phyloP scores from a whole-genome alignment of 148 eudicot species.

The Pouteria glomerata region DNA sequence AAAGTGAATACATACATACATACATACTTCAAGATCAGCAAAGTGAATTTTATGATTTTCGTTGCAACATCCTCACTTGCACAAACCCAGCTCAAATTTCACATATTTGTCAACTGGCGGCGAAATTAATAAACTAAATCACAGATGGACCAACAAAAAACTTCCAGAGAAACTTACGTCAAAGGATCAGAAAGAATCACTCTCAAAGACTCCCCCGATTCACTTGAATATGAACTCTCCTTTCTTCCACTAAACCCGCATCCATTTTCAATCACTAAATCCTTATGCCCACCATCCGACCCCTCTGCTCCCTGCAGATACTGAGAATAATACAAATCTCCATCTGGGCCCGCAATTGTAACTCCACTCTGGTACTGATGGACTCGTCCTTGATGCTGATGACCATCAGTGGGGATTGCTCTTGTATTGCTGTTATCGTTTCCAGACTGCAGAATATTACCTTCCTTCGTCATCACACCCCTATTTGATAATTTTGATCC shows the following conservation, averaged over 20 bases:
- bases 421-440: constrained; percentile 24
- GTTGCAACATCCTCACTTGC: not conserved
- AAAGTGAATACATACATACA: no score
- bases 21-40: not conserved
- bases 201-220: constrained; percentile 65
- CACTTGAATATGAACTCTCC: constrained; percentile 37
- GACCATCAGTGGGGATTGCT: constrained; percentile 29
- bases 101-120: not conserved
- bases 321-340: constrained; percentile 51
- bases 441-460: constrained; percentile 24
- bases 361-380: constrained; percentile 34
- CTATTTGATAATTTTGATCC: constrained; percentile 43
- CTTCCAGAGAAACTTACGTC: constrained; percentile 48
- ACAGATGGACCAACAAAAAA: not conserved
- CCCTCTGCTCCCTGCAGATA: constrained; percentile 49
- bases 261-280: constrained; percentile 49
- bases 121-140: not conserved
- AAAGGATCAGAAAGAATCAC: constrained; percentile 72
- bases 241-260: constrained; percentile 71
- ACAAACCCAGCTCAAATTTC: not conserved
- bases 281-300: constrained; percentile 48
- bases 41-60: not conserved
- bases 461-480: constrained; percentile 38
- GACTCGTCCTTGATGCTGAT: constrained; percentile 40
- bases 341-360: constrained; percentile 43